Base-by-base conservation (phyloP, 495 filamentous ascomycete species). In the Aspergillus homomorphus region DNA sequence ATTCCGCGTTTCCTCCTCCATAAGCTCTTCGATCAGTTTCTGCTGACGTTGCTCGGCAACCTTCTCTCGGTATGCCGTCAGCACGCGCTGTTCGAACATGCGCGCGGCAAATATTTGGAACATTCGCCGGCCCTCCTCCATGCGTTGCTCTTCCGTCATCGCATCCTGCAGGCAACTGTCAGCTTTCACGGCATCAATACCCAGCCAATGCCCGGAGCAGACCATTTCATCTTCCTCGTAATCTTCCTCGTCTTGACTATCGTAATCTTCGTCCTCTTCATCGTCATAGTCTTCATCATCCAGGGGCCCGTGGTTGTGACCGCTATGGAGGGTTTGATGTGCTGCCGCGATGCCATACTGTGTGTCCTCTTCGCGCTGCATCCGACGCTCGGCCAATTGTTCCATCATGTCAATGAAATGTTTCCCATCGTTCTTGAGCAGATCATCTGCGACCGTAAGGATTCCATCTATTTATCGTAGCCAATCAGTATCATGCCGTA, bases 381-480 rank as follows among this genome's bases (percentile, higher is more conserved):
- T 97, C 62, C 94, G 86, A 57, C 93, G 89, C 74, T 99, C 95
- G 12, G 94, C 95, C 64, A 99, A 83, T 71, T 97, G 92, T 70
- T 99, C 94, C 95, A 99, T 99, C 94, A 99, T 98, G 73, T 99
- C 94, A 73, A 99, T 99, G 79, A 99, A 99, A 69, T 96, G 96
- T 73, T 96, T 96, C 69, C 94, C 94, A 70, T 99, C 94, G 71
- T 99, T 99, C 73, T 98, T 96, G 30, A 99, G 82, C 51, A 99
- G 80, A 74, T 99, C 94, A 76, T 99, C 94, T 67, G 94, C 94
- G 63, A 99, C 95, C 54, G 94, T 99, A 67, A 99, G 86, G 68
- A 98, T 97, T 61, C 95, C 95, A 77, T 94, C 92, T 97, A 78
- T 45, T 45, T 44, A 57, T 18, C 41, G 55, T 45, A 46, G 46